phyloP scores from a whole-genome alignment of 2,329 filamentous ascomycete genomes.

The Penicillium vulpinum region DNA sequence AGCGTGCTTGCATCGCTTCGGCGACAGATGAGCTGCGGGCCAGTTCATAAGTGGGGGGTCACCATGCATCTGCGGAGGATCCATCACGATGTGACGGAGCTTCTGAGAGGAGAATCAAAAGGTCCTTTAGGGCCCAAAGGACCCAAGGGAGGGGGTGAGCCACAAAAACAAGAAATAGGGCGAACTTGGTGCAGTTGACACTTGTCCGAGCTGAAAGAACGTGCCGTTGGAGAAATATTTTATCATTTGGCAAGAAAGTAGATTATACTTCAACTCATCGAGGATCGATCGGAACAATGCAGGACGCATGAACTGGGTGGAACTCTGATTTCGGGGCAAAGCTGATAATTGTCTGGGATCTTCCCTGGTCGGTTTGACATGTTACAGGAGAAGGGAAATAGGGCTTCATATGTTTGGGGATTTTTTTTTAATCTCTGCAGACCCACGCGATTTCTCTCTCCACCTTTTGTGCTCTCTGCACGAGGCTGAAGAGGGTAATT shows the following conservation, averaged over 20 bases:
- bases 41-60: conserved; percentile 34
- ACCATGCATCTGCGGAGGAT: conserved; percentile 28
- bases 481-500: conserved; percentile 16
- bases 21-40: conserved; percentile 20
- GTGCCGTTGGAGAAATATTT: neutral
- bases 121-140: neutral
- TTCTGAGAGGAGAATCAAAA: conserved; percentile 15
- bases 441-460: conserved; percentile 13
- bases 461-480: conserved; percentile 7
- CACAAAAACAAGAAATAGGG: neutral
- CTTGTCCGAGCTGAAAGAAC: neutral
- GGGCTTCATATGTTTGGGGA: neutral
- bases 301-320: conserved; percentile 6
- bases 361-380: conserved; percentile 13
- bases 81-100: conserved; percentile 25
- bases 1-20: conserved; percentile 20
- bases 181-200: neutral
- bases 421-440: neutral
- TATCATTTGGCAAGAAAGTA: neutral
- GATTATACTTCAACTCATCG: neutral
- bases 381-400: neutral
- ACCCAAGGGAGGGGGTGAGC: conserved; percentile 1
- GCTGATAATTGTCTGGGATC: conserved; percentile 9
- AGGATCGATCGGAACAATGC: conserved; percentile 9
- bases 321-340: conserved; percentile 9